Conservation (phyloP, 1,139 yeast genomes). For the Scheffersomyces cryptocercus region DNA sequence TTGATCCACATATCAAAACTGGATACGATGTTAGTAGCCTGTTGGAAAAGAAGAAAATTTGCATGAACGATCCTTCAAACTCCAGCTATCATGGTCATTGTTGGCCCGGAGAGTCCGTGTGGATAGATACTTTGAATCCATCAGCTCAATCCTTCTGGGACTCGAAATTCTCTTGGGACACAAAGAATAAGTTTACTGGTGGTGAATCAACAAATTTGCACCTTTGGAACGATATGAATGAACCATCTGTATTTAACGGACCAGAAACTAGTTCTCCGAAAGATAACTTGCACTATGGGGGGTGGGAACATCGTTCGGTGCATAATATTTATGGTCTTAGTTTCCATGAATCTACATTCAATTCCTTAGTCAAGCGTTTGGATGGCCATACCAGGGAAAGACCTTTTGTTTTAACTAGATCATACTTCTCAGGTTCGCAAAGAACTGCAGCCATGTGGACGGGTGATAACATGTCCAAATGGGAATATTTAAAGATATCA, state of each 20-base stretch:
- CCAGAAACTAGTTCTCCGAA: slow-evolving; percentile 91
- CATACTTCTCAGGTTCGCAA: slow-evolving; percentile 90
- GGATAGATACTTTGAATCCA: slow-evolving; percentile 87
- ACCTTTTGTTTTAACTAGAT: slow-evolving; percentile 87
- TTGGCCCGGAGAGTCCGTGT: slow-evolving; percentile 97
- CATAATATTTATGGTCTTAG: slow-evolving; percentile 85
- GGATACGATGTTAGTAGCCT: slow-evolving; percentile 66
- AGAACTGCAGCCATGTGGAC: slow-evolving; percentile 95
- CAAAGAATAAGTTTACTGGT: slow-evolving; percentile 39
- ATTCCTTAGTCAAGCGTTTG: slow-evolving; percentile 59
- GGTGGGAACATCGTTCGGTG: slow-evolving; percentile 87
- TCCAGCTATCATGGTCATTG: slow-evolving; percentile 78
- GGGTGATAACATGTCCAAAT: slow-evolving; percentile 91
- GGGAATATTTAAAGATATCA: slow-evolving; percentile 82
- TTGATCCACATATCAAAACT: slow-evolving; percentile 88
- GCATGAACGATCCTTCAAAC: slow-evolving; percentile 41
- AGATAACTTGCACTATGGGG: slow-evolving; percentile 74
- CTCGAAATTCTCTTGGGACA: slow-evolving; percentile 22
- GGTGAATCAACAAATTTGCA: slow-evolving; percentile 60
- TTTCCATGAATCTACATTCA: slow-evolving; percentile 76
- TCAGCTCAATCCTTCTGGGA: slow-evolving; percentile 64
- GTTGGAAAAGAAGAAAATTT: slow-evolving; percentile 36
- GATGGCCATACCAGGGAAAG: slow-evolving; percentile 48
- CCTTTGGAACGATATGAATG: slow-evolving; percentile 98
- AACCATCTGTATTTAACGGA: slow-evolving; percentile 92